Conservation (phyloP, 768 basidiomycete genomes). For the Phylloporus scabripes region DNA sequence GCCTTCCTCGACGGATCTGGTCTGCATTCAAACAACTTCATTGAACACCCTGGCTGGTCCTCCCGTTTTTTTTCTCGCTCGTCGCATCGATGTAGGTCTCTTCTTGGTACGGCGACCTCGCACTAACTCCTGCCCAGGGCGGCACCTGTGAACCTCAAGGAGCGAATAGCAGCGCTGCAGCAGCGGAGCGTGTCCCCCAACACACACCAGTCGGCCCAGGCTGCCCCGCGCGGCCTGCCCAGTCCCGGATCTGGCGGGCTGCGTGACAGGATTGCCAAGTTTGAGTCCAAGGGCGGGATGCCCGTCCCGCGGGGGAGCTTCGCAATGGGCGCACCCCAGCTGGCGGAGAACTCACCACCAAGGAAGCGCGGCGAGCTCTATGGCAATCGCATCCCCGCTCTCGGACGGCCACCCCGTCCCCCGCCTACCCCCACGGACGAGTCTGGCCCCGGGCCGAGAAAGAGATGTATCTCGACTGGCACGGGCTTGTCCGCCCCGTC, state of each 20-base stretch:
- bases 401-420: constrained; percentile 17
- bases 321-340: constrained; percentile 60
- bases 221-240: constrained; percentile 27
- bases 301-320: constrained; percentile 75
- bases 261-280: constrained; percentile 72
- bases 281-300: constrained; percentile 71
- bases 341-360: constrained; percentile 39
- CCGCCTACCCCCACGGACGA: constrained; percentile 18
- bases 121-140: constrained; percentile 25
- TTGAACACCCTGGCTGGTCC: constrained; percentile 19
- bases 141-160: constrained; percentile 56
- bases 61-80: constrained; percentile 13
- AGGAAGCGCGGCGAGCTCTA: constrained; percentile 63
- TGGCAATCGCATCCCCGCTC: constrained; percentile 57
- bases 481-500: constrained; percentile 13
- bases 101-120: neutral
- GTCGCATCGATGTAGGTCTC: constrained; percentile 24
- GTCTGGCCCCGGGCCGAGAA: constrained; percentile 16
- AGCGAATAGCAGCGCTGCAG: constrained; percentile 78
- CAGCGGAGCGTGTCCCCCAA: constrained; percentile 39
- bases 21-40: constrained; percentile 8
- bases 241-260: constrained; percentile 30
- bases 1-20: constrained; percentile 9
- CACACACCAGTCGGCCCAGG: constrained; percentile 31
- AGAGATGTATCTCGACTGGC: constrained; percentile 29